Base-by-base conservation (phyloP, 1,284 basidiomycete species). In the Hypsizygus ulmarius region DNA sequence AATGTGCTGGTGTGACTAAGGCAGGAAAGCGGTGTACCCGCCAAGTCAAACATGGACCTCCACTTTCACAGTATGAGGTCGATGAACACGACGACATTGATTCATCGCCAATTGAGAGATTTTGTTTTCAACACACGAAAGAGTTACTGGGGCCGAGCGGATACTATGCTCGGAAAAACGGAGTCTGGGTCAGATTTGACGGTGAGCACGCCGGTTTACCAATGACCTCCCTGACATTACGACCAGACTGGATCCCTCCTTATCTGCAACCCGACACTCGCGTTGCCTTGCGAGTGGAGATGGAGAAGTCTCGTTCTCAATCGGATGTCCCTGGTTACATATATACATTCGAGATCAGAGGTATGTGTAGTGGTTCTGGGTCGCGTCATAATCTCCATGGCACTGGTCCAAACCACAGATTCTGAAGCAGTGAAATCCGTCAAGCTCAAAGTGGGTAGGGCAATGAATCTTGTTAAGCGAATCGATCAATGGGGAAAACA, bases 401-500 rank as follows among this genome's bases (percentile, higher is more conserved):
- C 19, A 21, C 34, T 40, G 15, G 37, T 19, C 35, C 33, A 36
- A 28, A 34, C 40, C 19, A 50, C 50, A 67, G 64, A 71, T 50
- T 54, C 59, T 16, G 52, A 49, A n/a, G 57, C 55, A n/a, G 57
- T 45, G 2, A 56, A 61, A 14, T 68, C 65, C 1, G 64, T 76
- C 51, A 73, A 72, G 52, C 64, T 78, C 66, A 71, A 78, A 72
- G 69, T 82, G 63, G 64, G 79, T 59, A 58, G 81, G 61, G 59
- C 86, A 60, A 64, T 82, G 61, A 69, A 77, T 63, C 62, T 77
- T 6, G 70, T 72, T 10, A 75, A 72, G 49, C 61, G 72, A 33
- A 67, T 90, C 30, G 80, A 84, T 60, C 76, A 90, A 58, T 90
- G 88, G 88, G 71, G 72, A 18, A 88, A 84, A 57, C 86, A 88